Base-by-base conservation (phyloP, 306 rosid species). In the Cicer chorassanicum region DNA sequence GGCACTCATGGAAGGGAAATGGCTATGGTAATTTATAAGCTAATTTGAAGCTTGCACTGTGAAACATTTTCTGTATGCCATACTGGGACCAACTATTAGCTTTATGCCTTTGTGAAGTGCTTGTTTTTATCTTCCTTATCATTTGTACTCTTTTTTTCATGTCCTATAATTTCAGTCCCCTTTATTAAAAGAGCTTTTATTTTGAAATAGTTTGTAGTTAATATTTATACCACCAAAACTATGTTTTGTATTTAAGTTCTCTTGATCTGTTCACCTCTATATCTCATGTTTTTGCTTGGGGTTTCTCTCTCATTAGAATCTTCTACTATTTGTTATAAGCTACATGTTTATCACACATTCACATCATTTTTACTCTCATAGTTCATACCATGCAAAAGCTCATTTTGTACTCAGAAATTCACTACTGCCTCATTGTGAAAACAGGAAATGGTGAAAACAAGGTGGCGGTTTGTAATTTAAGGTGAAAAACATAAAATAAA, bases 1-100 rank as follows among this genome's bases (percentile, higher is more conserved):
- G 82, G 96, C 91, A 75, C 97, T 91, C 78, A 80, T 74, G 82
- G 56, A 84, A 79, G 98, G 98, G 40, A 93, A 91, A 84, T 93
- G 98, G 98, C 82, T 93, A 74, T 91, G 98, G 98, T 93, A 91
- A 88, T 84, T 79, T 78, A 39, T 69, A 50, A 42, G 66, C 73
- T 77, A 61, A 64, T 70, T 61, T 66, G 67, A 36, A 43, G 69
- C 60, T 59, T 66, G 38, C 21, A 13, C 42, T 24, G 68, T 55
- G 24, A 18, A 42, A 6, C 51, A 34, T 61, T 75, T 68, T 73
- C 18, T 84, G 54, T 62, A 53, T 76, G 65, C 16, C 59, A 63
- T 57, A 65, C 18, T 59, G 53, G 16, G 60, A 68, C 49, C 29
- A 36, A 29, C 42, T 65, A 53, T 50, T 46, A 57, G 15, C 38